Evolutionary conservation across 139 green algal genomes (phyloP).

Genomic region (Asterochloris erici): DNA sequence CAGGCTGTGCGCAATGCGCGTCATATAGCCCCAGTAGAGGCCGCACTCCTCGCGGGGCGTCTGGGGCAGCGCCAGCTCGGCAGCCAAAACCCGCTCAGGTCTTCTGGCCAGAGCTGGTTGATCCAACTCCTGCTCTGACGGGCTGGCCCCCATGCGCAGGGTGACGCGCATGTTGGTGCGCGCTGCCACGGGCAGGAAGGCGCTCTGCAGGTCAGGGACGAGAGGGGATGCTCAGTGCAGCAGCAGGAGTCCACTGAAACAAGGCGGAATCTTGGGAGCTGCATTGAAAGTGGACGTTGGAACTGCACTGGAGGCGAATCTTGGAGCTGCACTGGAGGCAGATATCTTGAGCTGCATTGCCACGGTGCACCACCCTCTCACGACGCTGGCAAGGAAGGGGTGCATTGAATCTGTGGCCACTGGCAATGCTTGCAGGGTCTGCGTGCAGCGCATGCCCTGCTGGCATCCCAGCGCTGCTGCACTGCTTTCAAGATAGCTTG

Average conservation of each 20-base stretch:
- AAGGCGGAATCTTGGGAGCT: not conserved
- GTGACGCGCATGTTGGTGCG: slow-evolving; percentile 47
- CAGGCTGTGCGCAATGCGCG: slow-evolving; percentile 66
- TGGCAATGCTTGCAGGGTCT: no score
- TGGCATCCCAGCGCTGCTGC: no score
- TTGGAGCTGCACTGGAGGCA: not conserved
- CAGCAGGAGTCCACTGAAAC: not conserved
- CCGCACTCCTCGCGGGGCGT: slow-evolving; percentile 53
- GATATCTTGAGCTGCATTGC: not conserved
- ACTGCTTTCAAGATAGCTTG: no score
- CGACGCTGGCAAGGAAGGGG: no score
- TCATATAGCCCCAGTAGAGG: slow-evolving; percentile 86
- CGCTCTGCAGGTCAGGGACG: slow-evolving; percentile 27
- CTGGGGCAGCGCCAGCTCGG: slow-evolving; percentile 39
- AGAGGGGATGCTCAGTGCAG: no score
- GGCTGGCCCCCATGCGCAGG: slow-evolving; percentile 48
- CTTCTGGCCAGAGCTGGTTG: slow-evolving; percentile 2
- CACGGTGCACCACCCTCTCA: no score
- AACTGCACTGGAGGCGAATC: not conserved
- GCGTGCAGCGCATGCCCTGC: no score
- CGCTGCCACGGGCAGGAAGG: slow-evolving; percentile 34
- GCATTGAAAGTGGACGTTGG: not conserved
- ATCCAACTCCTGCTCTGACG: not conserved
- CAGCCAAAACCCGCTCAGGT: not conserved
- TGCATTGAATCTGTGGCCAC: no score